phyloP scores from a whole-genome alignment of 2,329 filamentous ascomycete genomes.

The Xylariaceae sp. region DNA sequence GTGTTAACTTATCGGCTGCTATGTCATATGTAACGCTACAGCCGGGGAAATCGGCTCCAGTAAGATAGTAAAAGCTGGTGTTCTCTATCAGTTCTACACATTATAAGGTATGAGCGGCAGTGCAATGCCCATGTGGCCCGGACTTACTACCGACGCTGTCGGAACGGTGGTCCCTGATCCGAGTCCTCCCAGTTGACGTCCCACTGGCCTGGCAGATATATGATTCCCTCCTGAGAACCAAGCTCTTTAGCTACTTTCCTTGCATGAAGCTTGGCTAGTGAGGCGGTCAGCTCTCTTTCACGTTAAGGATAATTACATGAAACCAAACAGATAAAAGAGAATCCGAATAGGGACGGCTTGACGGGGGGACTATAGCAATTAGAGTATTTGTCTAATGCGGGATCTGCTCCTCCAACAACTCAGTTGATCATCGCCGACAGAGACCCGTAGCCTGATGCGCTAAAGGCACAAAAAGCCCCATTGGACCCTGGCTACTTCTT shows the following conservation, averaged over 20 bases:
- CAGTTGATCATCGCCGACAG: too few species aligned
- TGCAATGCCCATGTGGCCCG: background rate
- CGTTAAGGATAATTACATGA: background rate
- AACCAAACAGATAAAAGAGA: background rate
- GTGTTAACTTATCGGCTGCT: slow-evolving; percentile 64
- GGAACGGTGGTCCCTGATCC: slow-evolving; percentile 61
- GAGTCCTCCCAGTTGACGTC: slow-evolving; percentile 62
- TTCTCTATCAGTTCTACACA: background rate
- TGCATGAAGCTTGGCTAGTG: slow-evolving; percentile 61
- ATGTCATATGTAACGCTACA: slow-evolving; percentile 65
- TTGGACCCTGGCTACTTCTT: too few species aligned
- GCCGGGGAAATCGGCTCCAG: slow-evolving; percentile 59
- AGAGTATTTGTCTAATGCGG: too few species aligned
- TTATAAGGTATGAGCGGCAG: background rate
- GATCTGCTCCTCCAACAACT: too few species aligned
- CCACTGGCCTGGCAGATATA: slow-evolving; percentile 61
- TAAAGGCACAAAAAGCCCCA: too few species aligned
- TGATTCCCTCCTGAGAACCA: slow-evolving; percentile 54
- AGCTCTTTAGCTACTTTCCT: slow-evolving; percentile 60
- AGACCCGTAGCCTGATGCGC: too few species aligned
- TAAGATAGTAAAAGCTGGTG: slow-evolving; percentile 63
- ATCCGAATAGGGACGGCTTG: too few species aligned
- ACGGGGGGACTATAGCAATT: too few species aligned
- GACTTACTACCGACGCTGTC: slow-evolving; percentile 64
- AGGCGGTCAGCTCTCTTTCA: slow-evolving; percentile 11